Percentiles rank a stretch among this genome's conserved stretches.
Evolutionary conservation across 2,329 filamentous ascomycete species (phyloP).

Genomic region (Colletotrichum sp.): DNA sequence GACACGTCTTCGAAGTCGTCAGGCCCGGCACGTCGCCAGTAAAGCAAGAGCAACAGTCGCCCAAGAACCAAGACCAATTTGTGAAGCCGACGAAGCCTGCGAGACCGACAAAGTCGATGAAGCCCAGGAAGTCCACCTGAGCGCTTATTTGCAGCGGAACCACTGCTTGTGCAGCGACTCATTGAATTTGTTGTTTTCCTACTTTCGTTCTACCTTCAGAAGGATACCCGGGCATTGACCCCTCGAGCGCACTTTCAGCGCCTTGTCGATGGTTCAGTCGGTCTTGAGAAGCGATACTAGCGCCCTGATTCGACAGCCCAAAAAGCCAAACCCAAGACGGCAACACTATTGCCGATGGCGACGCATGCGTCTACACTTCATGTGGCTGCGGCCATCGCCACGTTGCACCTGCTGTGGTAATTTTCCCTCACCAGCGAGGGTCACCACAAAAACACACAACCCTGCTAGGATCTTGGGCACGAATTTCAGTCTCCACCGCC

Average conservation of each 20-base stretch:
- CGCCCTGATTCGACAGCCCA: not conserved
- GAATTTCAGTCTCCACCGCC: not conserved
- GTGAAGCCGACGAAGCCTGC: constrained; percentile 6
- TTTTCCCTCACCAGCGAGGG: not conserved
- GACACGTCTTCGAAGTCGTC: constrained; percentile 40
- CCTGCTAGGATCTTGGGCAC: not conserved
- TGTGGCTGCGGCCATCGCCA: constrained; percentile 10
- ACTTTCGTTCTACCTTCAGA: not conserved
- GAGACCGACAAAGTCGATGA: not conserved
- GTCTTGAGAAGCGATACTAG: not conserved
- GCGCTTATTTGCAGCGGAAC: not conserved
- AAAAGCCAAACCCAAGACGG: not conserved
- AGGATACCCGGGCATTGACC: not conserved
- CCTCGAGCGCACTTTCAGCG: not conserved
- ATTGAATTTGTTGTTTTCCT: not conserved
- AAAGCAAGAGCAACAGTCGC: not conserved
- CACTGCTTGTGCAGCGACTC: not conserved
- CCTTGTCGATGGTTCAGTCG: not conserved
- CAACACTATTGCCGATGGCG: not conserved
- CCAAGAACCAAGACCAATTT: not conserved
- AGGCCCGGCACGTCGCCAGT: not conserved
- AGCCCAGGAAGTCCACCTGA: constrained; percentile 6
- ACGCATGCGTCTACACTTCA: not conserved
- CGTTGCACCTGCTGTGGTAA: not conserved
- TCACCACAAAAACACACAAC: not conserved